Evolutionary conservation across 805 yeast species (phyloP), one percentile per base, ranked within the genome.

Genomic region (Lipomyces yamadae): DNA sequence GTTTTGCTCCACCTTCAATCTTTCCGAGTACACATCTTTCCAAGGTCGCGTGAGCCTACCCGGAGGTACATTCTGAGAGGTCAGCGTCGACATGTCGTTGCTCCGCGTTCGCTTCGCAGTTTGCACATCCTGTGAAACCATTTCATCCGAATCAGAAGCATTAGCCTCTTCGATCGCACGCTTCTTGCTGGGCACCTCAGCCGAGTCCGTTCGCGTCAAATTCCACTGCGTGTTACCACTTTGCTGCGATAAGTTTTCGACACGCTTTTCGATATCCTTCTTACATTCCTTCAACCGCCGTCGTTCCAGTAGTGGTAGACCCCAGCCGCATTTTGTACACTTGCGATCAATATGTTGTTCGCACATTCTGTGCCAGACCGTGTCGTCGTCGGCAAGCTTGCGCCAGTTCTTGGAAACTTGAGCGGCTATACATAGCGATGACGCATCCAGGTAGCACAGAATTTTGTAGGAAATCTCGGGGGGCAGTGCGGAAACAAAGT

Each of bases 311-410:
- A 95, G 80, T 2, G 99, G 99, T 70, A 95, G 82, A 3, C 99
- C 99, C 99, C 99, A 95, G 15, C 99, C 99, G 80, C 99, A 95
- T 75, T 91, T 91, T 52, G 97, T 97, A 80, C 99, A 95, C 78
- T 95, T 95, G 67, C 96, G 84, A 79, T 95, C 99, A 63, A 95
- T 95, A 78, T 95, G 99, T 79, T 95, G 99, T 76, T 92, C 97
- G 76, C 99, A 95, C 92, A 95, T 89, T 72, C 94, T 93, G 76
- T 94, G 95, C 99, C 99, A 95, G 2, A 95, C 98, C 60, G 96
- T 80, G 75, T 95, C 98, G 76, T 94, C 98, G 77, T 95, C 97
- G 1, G 99, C 98, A 66, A 95, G 80, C 64, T 81, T 80, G 76
- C 91, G 88, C 99, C 99, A 95, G 61, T 85, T 86, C 62, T 86